Base-by-base conservation (phyloP, 108 stramenopile genomes). In the Cyclotella distinguenda region DNA sequence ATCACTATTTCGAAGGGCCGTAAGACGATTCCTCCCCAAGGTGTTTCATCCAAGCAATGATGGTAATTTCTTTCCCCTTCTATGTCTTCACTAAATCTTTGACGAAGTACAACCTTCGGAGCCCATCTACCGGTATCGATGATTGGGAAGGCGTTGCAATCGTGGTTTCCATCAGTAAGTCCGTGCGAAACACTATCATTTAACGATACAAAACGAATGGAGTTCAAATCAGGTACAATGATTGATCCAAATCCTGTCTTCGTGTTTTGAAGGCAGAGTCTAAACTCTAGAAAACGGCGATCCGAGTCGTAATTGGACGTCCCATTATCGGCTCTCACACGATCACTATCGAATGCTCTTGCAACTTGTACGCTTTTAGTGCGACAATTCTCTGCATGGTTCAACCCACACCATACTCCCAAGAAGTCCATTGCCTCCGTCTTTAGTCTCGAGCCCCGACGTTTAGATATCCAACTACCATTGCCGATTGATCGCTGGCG, bases 251-350 rank as follows among this genome's bases (percentile, higher is more conserved):
- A 64, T 40, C 74, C 74, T 2, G 62, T 64, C 50, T 68, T 76
- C 0, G 74, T 76, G 59, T 76, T 76, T 32, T 76, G 74, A 11
- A 76, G 18, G 27, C 74, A 76, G 0, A 76, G n/a, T 39, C 58
- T 76, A 4, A 76, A 23, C 40, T 76, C 74, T 11, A 68, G 22
- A 31, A 57, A 76, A 6, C 74, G 28, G 16, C 60, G 25, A 40
- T 76, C 55, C 5, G 15, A 2, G 10, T 52, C 32, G 54, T 76
- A 76, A 6, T 27, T 18, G 39, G 34, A 56, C 5, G 54, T 45
- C 33, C 43, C 28, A 19, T 0, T 34, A 13, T 23, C 31, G n/a
- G 0, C 3, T 26, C 11, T 4, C 6, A 8, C 31, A n/a, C 21
- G n/a, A 0, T 50, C 30, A 32, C 47, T 15, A 31, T 19, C 28